Evolutionary conservation across 2,329 filamentous ascomycete species (phyloP), one percentile per base, ranked within the genome.

Genomic region (Cryphonectria japonica): DNA sequence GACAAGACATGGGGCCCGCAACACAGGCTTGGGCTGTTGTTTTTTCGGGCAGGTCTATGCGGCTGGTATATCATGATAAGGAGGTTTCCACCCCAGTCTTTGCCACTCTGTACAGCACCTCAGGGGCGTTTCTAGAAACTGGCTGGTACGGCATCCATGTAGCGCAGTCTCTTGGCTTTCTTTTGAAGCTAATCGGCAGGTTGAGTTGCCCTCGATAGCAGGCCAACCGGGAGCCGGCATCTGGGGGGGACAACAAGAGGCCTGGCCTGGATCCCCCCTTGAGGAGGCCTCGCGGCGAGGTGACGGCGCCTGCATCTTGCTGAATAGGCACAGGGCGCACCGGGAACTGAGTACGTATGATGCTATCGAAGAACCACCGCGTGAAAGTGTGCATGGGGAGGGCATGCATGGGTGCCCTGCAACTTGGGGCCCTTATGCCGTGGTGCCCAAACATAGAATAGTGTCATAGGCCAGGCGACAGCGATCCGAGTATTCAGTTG

Each of bases 41-140:
- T 65, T 5, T 63, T 65, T 65, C 9, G 14, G 63, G 63, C 43
- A 65, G 29, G 63, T 65, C 26, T 43, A 50, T 34, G 63, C 63
- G 63, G 41, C 22, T 61, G 34, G 32, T 6, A 39, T 61, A 61
- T 34, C 8, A 65, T 19, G 26, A 29, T 46, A 34, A 62, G 39
- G n/a, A 39, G 41, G 46, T n/a, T 16, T 50, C 22, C 22, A 8
- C 37, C 26, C 8, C 8, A 32, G 26, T 59, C 16, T 65, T 65
- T 50, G 63, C 63, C 63, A 65, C 63, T 22, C 41, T 37, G 3
- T 34, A 52, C n/a, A 5, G 16, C 41, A 65, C 63, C 19, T 22
- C 11, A 65, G 63, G 63, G 50, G 63, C 63, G 63, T 43, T 16
- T 50, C 63, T 34, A 52, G 19, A 22, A 64, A 29, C 13, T 14